Percentiles rank a stretch among this genome's conserved stretches.
Evolutionary conservation across 1,139 yeast genomes (phyloP).

Genomic region (Candida labiduridarum): DNA sequence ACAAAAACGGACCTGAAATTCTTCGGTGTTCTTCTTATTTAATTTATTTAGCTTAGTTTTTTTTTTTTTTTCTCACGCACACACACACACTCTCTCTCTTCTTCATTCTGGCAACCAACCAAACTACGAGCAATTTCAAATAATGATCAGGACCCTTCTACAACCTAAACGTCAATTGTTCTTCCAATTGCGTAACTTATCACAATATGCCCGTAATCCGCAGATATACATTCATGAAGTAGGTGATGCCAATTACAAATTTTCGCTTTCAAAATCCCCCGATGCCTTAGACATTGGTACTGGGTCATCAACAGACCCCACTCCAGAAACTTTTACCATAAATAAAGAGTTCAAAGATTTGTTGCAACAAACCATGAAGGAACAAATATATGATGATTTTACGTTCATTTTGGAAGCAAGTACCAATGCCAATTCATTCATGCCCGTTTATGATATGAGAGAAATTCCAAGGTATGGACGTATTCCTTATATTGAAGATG

Average conservation of each 20-base stretch:
- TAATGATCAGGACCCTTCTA: slow-evolving; percentile 8
- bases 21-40: no score
- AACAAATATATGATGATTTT: slow-evolving; percentile 48
- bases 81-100: no score
- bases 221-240: slow-evolving; percentile 29
- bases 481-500: slow-evolving; percentile 72
- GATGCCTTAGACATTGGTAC: slow-evolving; percentile 36
- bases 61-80: no score
- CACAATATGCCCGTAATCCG: slow-evolving; percentile 22
- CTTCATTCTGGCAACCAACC: neutral
- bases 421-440: slow-evolving; percentile 57
- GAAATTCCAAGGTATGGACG: slow-evolving; percentile 69
- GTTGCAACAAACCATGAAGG: slow-evolving; percentile 30
- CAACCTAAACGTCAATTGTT: neutral
- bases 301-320: slow-evolving; percentile 17
- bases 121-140: neutral
- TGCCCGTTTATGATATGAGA: slow-evolving; percentile 76
- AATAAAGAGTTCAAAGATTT: slow-evolving; percentile 31
- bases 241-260: slow-evolving; percentile 15
- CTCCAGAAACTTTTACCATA: slow-evolving; percentile 27
- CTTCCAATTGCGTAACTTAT: slow-evolving; percentile 8
- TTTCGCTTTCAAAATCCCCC: slow-evolving; percentile 21
- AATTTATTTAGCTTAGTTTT: no score
- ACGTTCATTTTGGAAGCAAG: slow-evolving; percentile 65
- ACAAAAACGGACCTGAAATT: no score